Evolutionary conservation across 495 filamentous ascomycete genomes (phyloP).

Genomic region (Clohesyomyces aquaticus): DNA sequence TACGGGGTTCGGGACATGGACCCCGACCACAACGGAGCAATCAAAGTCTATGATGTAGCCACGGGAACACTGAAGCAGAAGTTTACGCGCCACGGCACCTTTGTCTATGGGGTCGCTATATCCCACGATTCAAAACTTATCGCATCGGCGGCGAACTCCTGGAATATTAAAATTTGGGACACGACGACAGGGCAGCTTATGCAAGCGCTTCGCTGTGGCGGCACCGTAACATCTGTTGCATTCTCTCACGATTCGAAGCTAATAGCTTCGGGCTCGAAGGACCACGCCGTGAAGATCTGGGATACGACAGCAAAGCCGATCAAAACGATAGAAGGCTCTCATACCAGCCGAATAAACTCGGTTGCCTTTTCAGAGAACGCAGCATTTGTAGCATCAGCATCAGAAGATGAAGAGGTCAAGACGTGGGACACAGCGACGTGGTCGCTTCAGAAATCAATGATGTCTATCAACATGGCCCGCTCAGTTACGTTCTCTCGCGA

Average conservation of each 20-base stretch:
- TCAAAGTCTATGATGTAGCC: background rate
- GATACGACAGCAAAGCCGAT: background rate
- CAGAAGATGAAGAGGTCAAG: too few species aligned
- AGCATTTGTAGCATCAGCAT: too few species aligned
- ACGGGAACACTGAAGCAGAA: background rate
- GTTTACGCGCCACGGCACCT: background rate
- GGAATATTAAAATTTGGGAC: background rate
- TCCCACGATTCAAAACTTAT: background rate
- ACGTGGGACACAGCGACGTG: too few species aligned
- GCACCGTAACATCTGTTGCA: background rate
- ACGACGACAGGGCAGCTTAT: background rate
- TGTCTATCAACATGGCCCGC: too few species aligned
- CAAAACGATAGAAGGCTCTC: background rate
- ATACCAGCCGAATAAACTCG: too few species aligned
- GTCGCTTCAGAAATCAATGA: too few species aligned
- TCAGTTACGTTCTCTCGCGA: too few species aligned
- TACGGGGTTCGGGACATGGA: too few species aligned
- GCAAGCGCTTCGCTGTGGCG: background rate
- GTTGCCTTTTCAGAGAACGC: too few species aligned
- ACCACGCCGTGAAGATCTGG: background rate
- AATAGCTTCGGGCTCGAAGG: background rate
- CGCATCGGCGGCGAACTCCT: background rate
- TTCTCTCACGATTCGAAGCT: background rate
- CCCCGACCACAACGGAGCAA: too few species aligned
- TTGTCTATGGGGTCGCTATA: background rate